Evolutionary conservation across 306 rosid genomes (phyloP), one percentile per base, ranked within the genome.

Genomic region (Medicago arabica): DNA sequence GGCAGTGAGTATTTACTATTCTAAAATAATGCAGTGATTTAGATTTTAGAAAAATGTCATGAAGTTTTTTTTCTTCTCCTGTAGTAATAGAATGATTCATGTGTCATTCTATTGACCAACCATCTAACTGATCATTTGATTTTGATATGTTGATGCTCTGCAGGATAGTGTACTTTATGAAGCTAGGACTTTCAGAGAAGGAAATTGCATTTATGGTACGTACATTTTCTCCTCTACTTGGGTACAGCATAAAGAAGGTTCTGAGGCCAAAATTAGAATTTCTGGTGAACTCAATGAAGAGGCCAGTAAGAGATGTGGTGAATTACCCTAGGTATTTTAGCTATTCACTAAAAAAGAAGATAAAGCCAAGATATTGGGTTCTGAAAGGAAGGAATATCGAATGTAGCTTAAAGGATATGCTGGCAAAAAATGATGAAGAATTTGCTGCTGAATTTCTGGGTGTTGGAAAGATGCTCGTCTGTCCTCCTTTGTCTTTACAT

Each of bases 281-380:
- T 81, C 86, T 94, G 2, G 73, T 90, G 69, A 88, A 87, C 67
- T 82, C 87, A 57, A 94, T 92, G 97, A 91, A 87, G 83, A 94
- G 84, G 84, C 86, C 96, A 11, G 61, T 87, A n/a, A 82, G 59
- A 69, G 97, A 90, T 9, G 88, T 90, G 86, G 97, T 92, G 54
- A 88, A 72, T 4, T 94, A 90, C 87, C 97, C 98, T 11, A 86
- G 97, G 83, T 90, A 86, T 79, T 92, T 94, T 74, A 94, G 98
- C 88, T 88, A 92, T 86, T 94, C 97, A n/a, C 80, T 90, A 79
- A 95, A 90, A 81, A 89, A 88, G 86, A 92, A 80, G 92, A 94
- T 94, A 81, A 89, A 89, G 71, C 96, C 98, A 50, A 92, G 98
- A 80, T 90, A 72, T 75, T 75, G 88, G 88, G 87, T 83, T 69